These are phyloP conservation scores for Plasmopara viticola DNA, from an alignment of 352 stramenopile genomes.

Conservation along the genomic window DNA sequence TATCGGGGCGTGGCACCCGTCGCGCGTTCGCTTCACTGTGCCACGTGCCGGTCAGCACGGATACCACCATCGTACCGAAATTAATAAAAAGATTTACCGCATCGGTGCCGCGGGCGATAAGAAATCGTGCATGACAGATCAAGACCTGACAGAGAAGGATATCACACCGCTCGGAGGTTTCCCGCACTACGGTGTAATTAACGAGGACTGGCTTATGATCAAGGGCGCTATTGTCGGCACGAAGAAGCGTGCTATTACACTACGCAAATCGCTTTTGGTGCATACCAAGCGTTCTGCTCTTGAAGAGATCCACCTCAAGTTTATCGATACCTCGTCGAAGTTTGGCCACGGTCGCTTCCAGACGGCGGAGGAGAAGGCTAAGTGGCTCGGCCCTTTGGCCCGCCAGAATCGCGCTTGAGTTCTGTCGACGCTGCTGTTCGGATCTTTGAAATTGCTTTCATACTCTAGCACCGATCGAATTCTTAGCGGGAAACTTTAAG, in stretches of 20 bases:
- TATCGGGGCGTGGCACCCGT: conserved; percentile 99
- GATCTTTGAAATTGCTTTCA: no score
- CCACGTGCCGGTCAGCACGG: conserved; percentile 99
- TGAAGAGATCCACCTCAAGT: conserved; percentile 95
- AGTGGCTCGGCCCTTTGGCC: conserved; percentile 97
- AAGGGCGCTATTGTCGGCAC: conserved; percentile 97
- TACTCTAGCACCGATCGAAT: not conserved
- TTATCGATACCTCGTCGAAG: conserved; percentile 98
- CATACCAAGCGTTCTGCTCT: conserved; percentile 96
- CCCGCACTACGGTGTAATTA: conserved; percentile 98
- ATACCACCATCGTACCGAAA: conserved; percentile 99
- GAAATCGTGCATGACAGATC: conserved; percentile 96
- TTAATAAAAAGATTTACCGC: conserved; percentile 99
- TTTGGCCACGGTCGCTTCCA: conserved; percentile 99
- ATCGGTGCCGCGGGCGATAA: conserved; percentile 91
- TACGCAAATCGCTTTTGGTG: conserved; percentile 98
- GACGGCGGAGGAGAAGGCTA: conserved; percentile 98
- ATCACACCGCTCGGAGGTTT: conserved; percentile 99
- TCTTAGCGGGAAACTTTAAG: no score
- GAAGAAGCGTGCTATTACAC: conserved; percentile 98
- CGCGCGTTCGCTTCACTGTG: conserved; percentile 97
- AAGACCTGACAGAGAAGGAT: conserved; percentile 99
- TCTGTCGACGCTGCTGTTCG: not conserved
- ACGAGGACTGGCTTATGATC: conserved; percentile 99
- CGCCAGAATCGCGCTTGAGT: conserved; percentile 84